Evolutionary conservation across 768 basidiomycete species (phyloP), one percentile per base, ranked within the genome.

Genomic region (Boletus fagicola): DNA sequence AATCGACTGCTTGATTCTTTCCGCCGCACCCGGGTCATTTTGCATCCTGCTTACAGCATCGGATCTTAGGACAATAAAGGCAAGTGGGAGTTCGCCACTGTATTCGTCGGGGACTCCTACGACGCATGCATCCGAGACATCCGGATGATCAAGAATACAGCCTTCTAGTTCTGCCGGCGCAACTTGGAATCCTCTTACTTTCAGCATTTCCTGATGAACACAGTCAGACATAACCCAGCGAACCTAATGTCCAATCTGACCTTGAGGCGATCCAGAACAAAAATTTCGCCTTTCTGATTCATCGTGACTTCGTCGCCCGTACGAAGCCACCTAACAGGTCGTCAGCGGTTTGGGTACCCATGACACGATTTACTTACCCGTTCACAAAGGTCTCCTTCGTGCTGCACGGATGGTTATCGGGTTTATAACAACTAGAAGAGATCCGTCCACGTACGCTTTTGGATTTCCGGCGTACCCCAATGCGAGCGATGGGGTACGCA

Each of bases 181-280:
- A 5, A 88, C 85, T 67, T 84, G 69, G 66, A 72, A 77, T 16
- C 76, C 78, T 65, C 79, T 76, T 39, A 86, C 83, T 72, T 91
- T 89, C 71, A 89, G 77, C 53, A 88, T 83, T 76, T 90, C 87
- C 86, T 87, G 54, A 1, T 1, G 4, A 54, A 38, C 12, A 45
- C 10, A n/a, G 3, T 60, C 10, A 64, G 36, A 18, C 7, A 16
- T 30, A 7, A 35, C 13, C 44, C 20, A 30, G 20, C 1, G 18
- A 44, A 22, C 12, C 30, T 22, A 18, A 35, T 3, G 4, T 31
- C 39, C 1, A 35, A 49, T 33, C 60, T n/a, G 62, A 85, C 87
- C 79, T 90, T 91, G 54, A 89, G 68, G 26, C 89, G 82, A 68
- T 91, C 89, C 13, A 91, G 82, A 28, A 91, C 75, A 64, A 83